Evolutionary conservation across 2,329 filamentous ascomycete genomes (phyloP), one percentile per base, ranked within the genome.

Genomic region (Monilinia polystroma): DNA sequence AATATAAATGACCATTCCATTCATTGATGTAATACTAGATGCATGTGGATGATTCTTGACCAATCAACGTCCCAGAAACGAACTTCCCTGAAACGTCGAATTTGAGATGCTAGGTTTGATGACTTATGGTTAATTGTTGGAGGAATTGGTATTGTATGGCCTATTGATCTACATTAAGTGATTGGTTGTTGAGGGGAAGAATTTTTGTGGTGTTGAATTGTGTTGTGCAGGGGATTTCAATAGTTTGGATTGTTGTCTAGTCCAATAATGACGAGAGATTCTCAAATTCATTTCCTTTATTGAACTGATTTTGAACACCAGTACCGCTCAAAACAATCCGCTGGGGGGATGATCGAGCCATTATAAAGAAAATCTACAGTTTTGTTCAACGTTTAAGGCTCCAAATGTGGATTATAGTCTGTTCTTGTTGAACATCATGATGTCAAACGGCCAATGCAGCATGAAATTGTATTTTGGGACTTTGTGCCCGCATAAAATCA

Each of bases 41-140:
- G 5, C 32, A 35, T 35, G 32, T 23, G 16, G n/a, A 12, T 4
- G 14, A 6, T 16, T 11, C 54, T 23, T 7, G 11, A 18, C 63
- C 63, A 59, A 65, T 60, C 63, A 66, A 35, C 14, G 23, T 45
- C 26, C 45, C 14, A 52, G 54, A 59, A 65, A 65, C 63, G n/a
- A 10, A 32, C 14, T 11, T 18, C 32, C 5, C 3, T 35, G 32
- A 35, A 35, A 35, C 32, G 32, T 35, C 32, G 32, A 35, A 35
- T 35, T 8, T 35, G 32, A 35, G 32, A 35, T 35, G 32, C 5
- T 35, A 35, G 32, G 32, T 35, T 35, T 35, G 32, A 7, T 35
- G 32, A 35, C 32, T 35, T 5, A 35, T 35, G 32, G 7, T 35
- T 35, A 8, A 35, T 35, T 8, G 32, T 35, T 6, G 32, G 32